phyloP scores from a whole-genome alignment of 768 basidiomycete genomes.

The Leccinum uliginosum region DNA sequence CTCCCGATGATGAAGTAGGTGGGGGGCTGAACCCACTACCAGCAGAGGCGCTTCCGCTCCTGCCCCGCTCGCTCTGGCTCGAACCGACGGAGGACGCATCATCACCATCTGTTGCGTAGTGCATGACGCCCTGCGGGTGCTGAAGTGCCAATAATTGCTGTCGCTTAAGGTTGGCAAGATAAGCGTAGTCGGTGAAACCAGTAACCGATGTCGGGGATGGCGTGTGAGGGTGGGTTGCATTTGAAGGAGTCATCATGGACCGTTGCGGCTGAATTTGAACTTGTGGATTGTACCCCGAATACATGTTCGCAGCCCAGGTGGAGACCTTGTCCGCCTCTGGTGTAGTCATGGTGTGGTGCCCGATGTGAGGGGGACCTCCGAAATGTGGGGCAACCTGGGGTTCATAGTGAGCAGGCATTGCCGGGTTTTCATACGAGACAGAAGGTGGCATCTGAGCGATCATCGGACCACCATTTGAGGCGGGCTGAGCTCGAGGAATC shows the following conservation, averaged over 20 bases:
- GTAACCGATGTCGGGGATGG: constrained; percentile 10
- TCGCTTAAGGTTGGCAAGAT: constrained; percentile 22
- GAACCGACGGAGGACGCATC: constrained; percentile 38
- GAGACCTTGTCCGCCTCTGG: constrained; percentile 27
- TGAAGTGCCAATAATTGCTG: constrained; percentile 32
- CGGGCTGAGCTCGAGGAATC: constrained; percentile 19
- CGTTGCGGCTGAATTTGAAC: constrained; percentile 32
- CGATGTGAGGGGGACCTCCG: constrained; percentile 15
- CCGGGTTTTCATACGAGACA: constrained; percentile 51
- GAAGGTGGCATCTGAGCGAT: constrained; percentile 41
- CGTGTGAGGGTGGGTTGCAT: constrained; percentile 32
- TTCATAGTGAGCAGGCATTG: constrained; percentile 43
- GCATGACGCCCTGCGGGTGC: constrained; percentile 24
- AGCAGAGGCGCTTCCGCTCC: constrained; percentile 36
- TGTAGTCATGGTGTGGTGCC: constrained; percentile 16
- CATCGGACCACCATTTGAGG: constrained; percentile 36
- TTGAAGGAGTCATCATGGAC: constrained; percentile 40
- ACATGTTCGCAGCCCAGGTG: constrained; percentile 30
- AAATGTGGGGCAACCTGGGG: constrained; percentile 33
- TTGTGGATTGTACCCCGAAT: constrained; percentile 23
- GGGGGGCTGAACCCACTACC: constrained; percentile 32
- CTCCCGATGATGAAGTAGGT: constrained; percentile 24
- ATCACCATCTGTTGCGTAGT: constrained; percentile 34
- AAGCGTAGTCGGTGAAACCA: constrained; percentile 19
- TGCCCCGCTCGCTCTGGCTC: constrained; percentile 28